These are phyloP conservation scores for Colletotrichum sp. DNA, from an alignment of 2,329 filamentous ascomycete species.

Conservation along the genomic window DNA sequence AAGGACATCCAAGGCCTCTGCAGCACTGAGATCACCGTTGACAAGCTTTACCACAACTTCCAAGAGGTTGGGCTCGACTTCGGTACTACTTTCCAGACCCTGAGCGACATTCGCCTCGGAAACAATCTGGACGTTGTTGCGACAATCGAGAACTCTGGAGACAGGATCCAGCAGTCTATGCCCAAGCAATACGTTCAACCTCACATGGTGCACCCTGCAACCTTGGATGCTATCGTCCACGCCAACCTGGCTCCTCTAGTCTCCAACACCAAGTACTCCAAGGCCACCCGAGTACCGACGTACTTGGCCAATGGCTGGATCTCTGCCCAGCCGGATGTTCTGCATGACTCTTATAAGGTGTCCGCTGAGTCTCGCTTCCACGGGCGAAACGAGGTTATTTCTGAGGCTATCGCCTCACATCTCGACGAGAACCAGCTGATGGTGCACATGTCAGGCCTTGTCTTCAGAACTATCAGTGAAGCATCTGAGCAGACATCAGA, in stretches of 20 bases:
- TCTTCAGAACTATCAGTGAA: slow-evolving; percentile 22
- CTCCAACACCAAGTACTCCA: background rate
- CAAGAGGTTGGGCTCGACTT: slow-evolving; percentile 21
- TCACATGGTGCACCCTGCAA: slow-evolving; percentile 39
- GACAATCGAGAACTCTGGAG: background rate
- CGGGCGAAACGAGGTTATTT: slow-evolving; percentile 14
- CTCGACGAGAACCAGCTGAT: slow-evolving; percentile 9
- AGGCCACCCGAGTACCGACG: slow-evolving; percentile 4
- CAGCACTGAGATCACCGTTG: background rate
- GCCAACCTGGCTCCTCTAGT: slow-evolving; percentile 18
- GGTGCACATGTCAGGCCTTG: slow-evolving; percentile 22
- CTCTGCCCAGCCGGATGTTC: background rate
- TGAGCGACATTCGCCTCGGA: slow-evolving; percentile 13
- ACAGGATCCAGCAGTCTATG: slow-evolving; percentile 18
- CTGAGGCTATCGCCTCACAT: slow-evolving; percentile 21
- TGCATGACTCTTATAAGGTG: slow-evolving; percentile 23
- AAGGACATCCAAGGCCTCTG: background rate
- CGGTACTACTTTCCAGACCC: slow-evolving; percentile 22
- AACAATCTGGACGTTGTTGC: background rate
- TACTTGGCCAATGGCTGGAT: slow-evolving; percentile 9
- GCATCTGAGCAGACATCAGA: background rate
- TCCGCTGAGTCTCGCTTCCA: slow-evolving; percentile 5
- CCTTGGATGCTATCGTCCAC: slow-evolving; percentile 39
- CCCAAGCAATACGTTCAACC: slow-evolving; percentile 26
- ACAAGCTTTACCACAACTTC: slow-evolving; percentile 21